Evolutionary conservation across 2,329 filamentous ascomycete genomes (phyloP).

Genomic region (Penicillium sp.): DNA sequence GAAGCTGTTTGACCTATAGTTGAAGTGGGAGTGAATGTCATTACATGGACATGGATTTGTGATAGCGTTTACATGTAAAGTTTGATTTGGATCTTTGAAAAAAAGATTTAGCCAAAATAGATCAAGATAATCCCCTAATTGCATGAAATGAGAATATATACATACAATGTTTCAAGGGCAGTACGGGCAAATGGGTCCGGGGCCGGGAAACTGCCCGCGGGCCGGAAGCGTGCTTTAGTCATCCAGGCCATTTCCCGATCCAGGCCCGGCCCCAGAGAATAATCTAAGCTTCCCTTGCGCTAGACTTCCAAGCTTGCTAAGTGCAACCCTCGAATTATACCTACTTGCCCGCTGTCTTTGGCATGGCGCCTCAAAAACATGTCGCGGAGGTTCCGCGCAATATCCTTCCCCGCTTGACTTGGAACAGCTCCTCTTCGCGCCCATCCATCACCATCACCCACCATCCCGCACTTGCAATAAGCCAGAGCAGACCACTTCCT

Average conservation of each 20-base stretch:
- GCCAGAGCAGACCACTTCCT: slow-evolving; percentile 24
- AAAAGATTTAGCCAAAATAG: not conserved
- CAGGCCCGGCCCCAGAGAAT: not conserved
- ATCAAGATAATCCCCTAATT: slow-evolving; percentile 4
- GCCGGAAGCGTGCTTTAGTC: slow-evolving; percentile 7
- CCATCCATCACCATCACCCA: slow-evolving; percentile 31
- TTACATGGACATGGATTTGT: slow-evolving; percentile 12
- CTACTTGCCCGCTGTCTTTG: slow-evolving; percentile 3
- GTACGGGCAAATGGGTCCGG: not conserved
- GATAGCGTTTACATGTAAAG: slow-evolving; percentile 19
- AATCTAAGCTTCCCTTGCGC: not conserved
- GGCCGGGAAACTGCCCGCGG: slow-evolving; percentile 1
- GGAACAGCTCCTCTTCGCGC: slow-evolving; percentile 40
- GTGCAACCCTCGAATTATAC: not conserved
- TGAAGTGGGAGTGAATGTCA: not conserved
- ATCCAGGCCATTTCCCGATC: slow-evolving; percentile 2
- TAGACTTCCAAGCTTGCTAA: not conserved
- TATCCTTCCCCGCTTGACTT: slow-evolving; percentile 44
- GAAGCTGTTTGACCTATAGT: slow-evolving; percentile 71
- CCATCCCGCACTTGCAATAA: slow-evolving; percentile 27
- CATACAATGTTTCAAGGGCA: not conserved
- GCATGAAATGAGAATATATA: not conserved
- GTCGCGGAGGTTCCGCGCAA: slow-evolving; percentile 46
- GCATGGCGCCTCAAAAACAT: slow-evolving; percentile 44
- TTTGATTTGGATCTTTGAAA: slow-evolving; percentile 2